Evolutionary conservation across 164 flowering plant genomes (phyloP).

Genomic region (Sedum album): DNA sequence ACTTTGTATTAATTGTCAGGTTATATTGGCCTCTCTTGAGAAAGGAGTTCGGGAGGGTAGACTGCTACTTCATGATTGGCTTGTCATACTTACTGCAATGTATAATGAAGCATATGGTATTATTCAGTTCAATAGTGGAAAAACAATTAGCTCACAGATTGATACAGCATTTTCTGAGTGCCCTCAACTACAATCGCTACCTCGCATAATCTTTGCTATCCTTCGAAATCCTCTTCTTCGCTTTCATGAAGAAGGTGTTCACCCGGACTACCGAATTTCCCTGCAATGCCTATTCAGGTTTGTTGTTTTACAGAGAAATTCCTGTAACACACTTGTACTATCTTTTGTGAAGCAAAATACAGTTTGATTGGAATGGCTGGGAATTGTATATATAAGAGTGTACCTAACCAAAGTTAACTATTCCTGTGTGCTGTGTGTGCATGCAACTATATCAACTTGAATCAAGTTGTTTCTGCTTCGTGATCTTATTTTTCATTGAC

Average conservation of each 20-base stretch:
- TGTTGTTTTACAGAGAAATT: not conserved
- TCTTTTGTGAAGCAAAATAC: not conserved
- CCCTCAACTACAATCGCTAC: conserved; percentile 78
- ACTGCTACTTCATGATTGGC: conserved; percentile 94
- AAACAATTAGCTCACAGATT: conserved; percentile 37
- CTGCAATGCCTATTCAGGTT: conserved; percentile 98
- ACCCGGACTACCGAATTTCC: conserved; percentile 90
- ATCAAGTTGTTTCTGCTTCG: not conserved
- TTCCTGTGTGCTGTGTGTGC: too few relatives aligned
- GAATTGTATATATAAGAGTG: not conserved
- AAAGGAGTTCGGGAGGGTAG: conserved; percentile 95
- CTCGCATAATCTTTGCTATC: conserved; percentile 87
- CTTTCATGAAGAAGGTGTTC: conserved; percentile 98
- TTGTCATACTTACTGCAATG: conserved; percentile 90
- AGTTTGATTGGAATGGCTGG: not conserved
- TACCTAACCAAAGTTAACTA: too few relatives aligned
- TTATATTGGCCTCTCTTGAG: conserved; percentile 84
- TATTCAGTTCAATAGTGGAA: conserved; percentile 44
- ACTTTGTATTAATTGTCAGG: conserved; percentile 33
- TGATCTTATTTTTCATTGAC: not conserved
- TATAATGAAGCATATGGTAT: conserved; percentile 82
- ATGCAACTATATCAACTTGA: too few relatives aligned
- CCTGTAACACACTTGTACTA: not conserved
- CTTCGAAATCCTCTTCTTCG: conserved; percentile 88
- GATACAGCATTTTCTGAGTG: conserved; percentile 81